A percentile compares a stretch with the other conserved stretches of the same genome.
Evolutionary conservation across 345 rosid species (phyloP).

Genomic region (Draba incana): DNA sequence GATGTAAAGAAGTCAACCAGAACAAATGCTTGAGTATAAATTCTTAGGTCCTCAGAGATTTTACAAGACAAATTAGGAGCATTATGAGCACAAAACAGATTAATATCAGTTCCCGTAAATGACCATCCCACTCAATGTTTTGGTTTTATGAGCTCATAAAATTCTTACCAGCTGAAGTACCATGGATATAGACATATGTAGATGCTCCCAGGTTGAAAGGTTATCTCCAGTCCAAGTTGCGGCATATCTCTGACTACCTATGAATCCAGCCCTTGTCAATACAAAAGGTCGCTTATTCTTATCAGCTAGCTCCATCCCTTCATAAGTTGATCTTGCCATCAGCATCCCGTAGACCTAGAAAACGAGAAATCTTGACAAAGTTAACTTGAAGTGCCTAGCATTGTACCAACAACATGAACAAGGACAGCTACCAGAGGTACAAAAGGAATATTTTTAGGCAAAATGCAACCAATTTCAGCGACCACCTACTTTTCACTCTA

Average conservation of each 20-base stretch:
- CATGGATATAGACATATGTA: conserved; percentile 90
- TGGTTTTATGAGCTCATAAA: not conserved
- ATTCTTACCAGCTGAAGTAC: conserved; percentile 90
- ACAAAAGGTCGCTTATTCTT: conserved; percentile 84
- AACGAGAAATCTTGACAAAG: conserved; percentile 7
- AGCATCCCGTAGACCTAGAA: conserved; percentile 83
- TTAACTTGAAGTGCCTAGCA: conserved; percentile 12
- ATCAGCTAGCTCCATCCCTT: conserved; percentile 80
- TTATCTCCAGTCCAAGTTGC: conserved; percentile 98
- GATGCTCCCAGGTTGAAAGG: conserved; percentile 90
- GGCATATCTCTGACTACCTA: conserved; percentile 86
- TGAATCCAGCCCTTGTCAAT: conserved; percentile 93
- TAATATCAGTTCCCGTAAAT: not conserved
- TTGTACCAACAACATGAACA: not conserved
- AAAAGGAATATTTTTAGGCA: not conserved
- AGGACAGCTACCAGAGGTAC: not conserved
- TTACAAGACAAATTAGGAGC: conserved; percentile 8
- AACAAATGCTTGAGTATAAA: conserved; percentile 7
- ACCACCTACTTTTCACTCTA: conserved; percentile 6
- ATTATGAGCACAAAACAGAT: not conserved
- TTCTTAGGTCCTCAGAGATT: not conserved
- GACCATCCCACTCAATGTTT: conserved; percentile 8
- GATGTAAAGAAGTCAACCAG: conserved; percentile 8
- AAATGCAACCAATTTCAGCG: not conserved
- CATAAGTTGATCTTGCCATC: conserved; percentile 91